Evolutionary conservation across 306 rosid genomes (phyloP).

Genomic region (Oxytropis ochrocephala): DNA sequence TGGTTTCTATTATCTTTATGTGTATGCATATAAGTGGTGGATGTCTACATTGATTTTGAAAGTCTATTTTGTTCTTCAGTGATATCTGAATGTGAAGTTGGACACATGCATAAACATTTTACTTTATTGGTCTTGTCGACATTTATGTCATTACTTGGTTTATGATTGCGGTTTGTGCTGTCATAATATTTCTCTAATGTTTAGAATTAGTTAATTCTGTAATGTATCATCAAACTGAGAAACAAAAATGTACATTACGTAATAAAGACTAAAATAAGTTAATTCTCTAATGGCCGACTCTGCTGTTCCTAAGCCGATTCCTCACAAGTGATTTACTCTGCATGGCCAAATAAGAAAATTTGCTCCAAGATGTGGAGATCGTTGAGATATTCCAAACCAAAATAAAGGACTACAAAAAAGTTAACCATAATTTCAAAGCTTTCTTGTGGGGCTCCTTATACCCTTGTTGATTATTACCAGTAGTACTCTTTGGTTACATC

Average conservation of each 20-base stretch:
- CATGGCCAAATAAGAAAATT: no score
- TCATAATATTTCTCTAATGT: conserved; percentile 9
- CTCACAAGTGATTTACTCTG: no score
- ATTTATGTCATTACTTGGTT: conserved; percentile 8
- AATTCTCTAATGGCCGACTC: no score
- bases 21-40: background rate
- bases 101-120: background rate
- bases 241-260: background rate
- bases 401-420: conserved; percentile 13
- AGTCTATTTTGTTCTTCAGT: background rate
- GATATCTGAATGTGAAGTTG: background rate
- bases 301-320: no score
- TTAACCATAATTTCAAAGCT: conserved; percentile 1
- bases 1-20: background rate
- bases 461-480: background rate
- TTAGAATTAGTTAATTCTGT: conserved; percentile 4
- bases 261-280: background rate
- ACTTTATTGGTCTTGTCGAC: background rate
- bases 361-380: no score
- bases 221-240: background rate
- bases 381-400: no score
- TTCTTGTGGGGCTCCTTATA: conserved; percentile 26
- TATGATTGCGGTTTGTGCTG: background rate
- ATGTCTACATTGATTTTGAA: background rate
- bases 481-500: conserved; percentile 13